phyloP scores from a whole-genome alignment of 495 filamentous ascomycete species.

The Talaromyces thailandensis region DNA sequence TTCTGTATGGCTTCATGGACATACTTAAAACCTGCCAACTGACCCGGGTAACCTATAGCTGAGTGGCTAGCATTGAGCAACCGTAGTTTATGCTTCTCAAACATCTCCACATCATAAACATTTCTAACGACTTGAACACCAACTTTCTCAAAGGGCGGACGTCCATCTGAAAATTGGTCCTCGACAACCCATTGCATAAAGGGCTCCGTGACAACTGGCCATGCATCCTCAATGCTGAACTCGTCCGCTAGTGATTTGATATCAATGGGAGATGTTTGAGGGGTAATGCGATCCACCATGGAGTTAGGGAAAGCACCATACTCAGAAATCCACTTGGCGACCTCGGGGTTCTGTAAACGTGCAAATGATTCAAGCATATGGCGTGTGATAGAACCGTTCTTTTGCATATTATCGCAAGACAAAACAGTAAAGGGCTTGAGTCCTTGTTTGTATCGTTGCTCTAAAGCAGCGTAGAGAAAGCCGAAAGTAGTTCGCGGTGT shows the following conservation, averaged over 20 bases:
- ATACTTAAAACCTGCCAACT: constrained; percentile 35
- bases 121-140: constrained; percentile 39
- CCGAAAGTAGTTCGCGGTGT: constrained; percentile 35
- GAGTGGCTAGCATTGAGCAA: constrained; percentile 40
- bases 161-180: constrained; percentile 38
- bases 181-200: constrained; percentile 44
- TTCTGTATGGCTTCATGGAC: constrained; percentile 39
- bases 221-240: constrained; percentile 34
- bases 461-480: constrained; percentile 38
- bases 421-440: constrained; percentile 40
- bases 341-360: constrained; percentile 25
- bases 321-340: constrained; percentile 36
- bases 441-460: constrained; percentile 27
- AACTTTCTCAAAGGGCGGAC: constrained; percentile 36
- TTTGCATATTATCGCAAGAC: constrained; percentile 45
- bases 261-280: constrained; percentile 31
- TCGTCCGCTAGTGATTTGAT: constrained; percentile 25
- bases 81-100: constrained; percentile 42
- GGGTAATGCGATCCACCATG: constrained; percentile 44
- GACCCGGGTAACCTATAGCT: constrained; percentile 35
- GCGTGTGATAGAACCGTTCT: constrained; percentile 40
- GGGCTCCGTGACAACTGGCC: constrained; percentile 41
- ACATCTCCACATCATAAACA: constrained; percentile 34
- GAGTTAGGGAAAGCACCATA: constrained; percentile 37
- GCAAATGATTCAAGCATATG: constrained; percentile 41